A percentile compares a stretch with the other conserved stretches of the same genome.
Evolutionary conservation across 2,329 filamentous ascomycete species (phyloP).

Genomic region (Clathrospora elynae): DNA sequence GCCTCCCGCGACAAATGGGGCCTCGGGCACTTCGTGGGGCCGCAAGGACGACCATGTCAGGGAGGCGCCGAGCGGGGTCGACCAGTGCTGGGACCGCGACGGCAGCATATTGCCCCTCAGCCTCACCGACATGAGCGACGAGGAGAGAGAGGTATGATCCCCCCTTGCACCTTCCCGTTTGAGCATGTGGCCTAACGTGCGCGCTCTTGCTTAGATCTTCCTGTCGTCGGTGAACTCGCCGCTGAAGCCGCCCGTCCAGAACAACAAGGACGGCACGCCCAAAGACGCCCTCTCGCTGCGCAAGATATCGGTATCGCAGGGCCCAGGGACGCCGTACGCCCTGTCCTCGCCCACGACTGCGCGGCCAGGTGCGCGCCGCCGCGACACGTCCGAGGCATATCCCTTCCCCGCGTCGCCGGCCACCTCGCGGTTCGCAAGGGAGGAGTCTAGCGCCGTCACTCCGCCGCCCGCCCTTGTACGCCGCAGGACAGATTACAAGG

Average conservation of each 20-base stretch:
- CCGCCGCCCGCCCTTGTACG: conserved; percentile 65
- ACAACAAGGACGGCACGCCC: conserved; percentile 65
- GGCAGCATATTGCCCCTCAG: conserved; percentile 74
- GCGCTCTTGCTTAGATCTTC: conserved; percentile 66
- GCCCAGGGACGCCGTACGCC: conserved; percentile 66
- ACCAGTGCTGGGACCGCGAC: conserved; percentile 84
- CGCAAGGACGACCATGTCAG: conserved; percentile 73
- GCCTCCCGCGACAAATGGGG: conserved; percentile 71
- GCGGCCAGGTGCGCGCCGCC: conserved; percentile 76
- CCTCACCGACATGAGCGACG: conserved; percentile 71
- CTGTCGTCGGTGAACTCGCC: conserved; percentile 88
- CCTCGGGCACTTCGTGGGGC: conserved; percentile 68
- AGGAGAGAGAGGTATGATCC: conserved; percentile 64
- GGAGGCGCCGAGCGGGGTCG: conserved; percentile 77
- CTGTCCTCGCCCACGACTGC: conserved; percentile 74
- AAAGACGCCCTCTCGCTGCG: conserved; percentile 67
- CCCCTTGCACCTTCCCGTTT: conserved; percentile 5
- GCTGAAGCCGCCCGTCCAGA: conserved; percentile 79
- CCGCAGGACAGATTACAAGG: conserved; percentile 66
- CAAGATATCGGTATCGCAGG: conserved; percentile 82
- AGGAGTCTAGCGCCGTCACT: conserved; percentile 66
- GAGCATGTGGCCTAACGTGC: conserved; percentile 19
- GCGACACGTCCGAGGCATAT: conserved; percentile 79
- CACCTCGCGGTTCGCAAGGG: conserved; percentile 63
- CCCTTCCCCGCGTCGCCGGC: conserved; percentile 66